Evolutionary conservation across 164 flowering plant genomes (phyloP).

Genomic region (Vitis rotundifolia): DNA sequence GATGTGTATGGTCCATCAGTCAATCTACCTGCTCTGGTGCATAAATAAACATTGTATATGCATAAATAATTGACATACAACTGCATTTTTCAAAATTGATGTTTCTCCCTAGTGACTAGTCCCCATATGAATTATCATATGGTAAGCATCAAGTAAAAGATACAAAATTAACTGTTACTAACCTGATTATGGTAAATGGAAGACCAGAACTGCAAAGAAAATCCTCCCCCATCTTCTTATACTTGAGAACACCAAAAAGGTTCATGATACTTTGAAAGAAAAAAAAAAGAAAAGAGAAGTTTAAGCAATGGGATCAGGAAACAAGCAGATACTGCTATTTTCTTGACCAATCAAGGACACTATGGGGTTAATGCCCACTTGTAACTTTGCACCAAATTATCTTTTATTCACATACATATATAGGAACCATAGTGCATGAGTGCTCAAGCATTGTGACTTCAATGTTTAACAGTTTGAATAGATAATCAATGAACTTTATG

Average conservation of each 20-base stretch:
- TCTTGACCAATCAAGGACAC: no score
- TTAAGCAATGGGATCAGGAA: no score
- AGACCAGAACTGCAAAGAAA: slow-evolving; percentile 73
- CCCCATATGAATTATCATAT: background rate
- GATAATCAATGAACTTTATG: no score
- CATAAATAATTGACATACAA: background rate
- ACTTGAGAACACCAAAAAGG: slow-evolving; percentile 97
- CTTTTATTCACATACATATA: background rate
- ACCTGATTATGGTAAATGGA: slow-evolving; percentile 97
- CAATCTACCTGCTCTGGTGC: slow-evolving; percentile 81
- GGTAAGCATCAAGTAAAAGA: background rate
- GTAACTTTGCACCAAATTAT: background rate
- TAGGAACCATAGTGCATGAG: background rate
- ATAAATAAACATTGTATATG: slow-evolving; percentile 5
- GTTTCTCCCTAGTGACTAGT: background rate
- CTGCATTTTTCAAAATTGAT: background rate
- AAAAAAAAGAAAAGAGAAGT: slow-evolving; percentile 2
- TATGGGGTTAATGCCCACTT: no score
- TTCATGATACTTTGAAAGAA: slow-evolving; percentile 76
- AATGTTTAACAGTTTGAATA: no score
- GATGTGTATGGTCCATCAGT: slow-evolving; percentile 99
- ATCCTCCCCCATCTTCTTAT: slow-evolving; percentile 96
- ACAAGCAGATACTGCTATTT: no score
- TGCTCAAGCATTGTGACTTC: no score
- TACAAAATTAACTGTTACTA: background rate